Evolutionary conservation across 345 rosid species (phyloP).

Genomic region (Syzygium oleosum): DNA sequence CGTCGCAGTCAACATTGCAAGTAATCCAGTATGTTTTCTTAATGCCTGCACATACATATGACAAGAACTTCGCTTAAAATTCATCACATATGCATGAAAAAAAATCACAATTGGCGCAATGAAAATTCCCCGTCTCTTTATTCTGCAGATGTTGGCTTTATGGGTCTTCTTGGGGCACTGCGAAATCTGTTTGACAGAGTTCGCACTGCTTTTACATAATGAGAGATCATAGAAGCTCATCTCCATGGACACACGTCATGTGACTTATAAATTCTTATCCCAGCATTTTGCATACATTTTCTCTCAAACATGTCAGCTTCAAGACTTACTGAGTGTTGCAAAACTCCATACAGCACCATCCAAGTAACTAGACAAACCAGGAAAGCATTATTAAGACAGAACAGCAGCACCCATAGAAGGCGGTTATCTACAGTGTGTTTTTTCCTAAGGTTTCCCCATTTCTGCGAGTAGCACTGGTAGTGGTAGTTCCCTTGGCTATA

Average conservation of each 20-base stretch:
- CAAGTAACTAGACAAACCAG: not conserved
- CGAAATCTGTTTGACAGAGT: no score
- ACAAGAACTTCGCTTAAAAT: no score
- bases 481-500: no score
- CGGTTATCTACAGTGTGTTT: not conserved
- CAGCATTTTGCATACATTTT: no score
- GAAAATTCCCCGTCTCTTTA: not conserved
- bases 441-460: not conserved
- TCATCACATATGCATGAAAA: not conserved
- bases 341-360: not conserved
- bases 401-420: no score
- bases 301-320: no score
- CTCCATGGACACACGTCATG: no score
- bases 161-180: not conserved
- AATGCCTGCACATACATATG: slow-evolving; percentile 40
- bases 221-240: no score
- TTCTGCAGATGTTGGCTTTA: not conserved
- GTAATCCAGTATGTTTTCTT: slow-evolving; percentile 70
- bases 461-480: no score
- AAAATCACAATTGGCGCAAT: not conserved
- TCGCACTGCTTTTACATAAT: no score
- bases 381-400: not conserved
- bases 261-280: no score
- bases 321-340: not conserved
- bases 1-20: slow-evolving; percentile 77